A percentile compares a stretch with the other conserved stretches of the same genome.
phyloP scores from a whole-genome alignment of 257 asterid species.

The Solanum sitiens region DNA sequence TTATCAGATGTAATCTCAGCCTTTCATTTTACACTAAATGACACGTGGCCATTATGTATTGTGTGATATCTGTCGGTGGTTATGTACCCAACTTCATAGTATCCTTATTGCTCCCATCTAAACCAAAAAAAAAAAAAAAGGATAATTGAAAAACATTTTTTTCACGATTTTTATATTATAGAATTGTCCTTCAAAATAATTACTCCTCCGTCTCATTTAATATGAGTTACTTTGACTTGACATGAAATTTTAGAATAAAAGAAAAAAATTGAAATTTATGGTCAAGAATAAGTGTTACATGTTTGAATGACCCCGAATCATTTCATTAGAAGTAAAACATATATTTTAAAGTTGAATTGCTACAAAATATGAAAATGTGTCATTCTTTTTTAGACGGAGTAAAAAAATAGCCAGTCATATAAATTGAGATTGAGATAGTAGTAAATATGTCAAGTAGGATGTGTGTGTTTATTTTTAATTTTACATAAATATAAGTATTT shows the following conservation, averaged over 20 bases:
- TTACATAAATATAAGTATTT: too few relatives aligned
- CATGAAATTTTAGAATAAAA: too few relatives aligned
- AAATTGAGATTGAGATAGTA: background rate
- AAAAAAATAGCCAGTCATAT: too few relatives aligned
- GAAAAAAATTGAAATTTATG: too few relatives aligned
- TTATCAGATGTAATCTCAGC: background rate
- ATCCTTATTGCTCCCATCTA: background rate
- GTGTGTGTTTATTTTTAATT: too few relatives aligned
- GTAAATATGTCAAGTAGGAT: too few relatives aligned
- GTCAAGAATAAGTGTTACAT: background rate
- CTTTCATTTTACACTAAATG: background rate
- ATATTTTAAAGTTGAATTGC: background rate
- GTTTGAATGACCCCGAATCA: background rate
- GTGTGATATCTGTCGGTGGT: slow-evolving; percentile 5
- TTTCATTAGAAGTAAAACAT: too few relatives aligned
- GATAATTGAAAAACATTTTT: background rate
- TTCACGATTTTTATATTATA: background rate
- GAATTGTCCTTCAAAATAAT: background rate
- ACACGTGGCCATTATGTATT: background rate
- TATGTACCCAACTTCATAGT: background rate
- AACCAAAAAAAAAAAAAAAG: background rate
- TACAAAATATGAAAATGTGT: too few relatives aligned
- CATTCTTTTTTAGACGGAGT: too few relatives aligned
- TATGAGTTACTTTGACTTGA: background rate
- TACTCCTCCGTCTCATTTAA: too few relatives aligned